These are phyloP conservation scores for Cercospora sesami DNA, from an alignment of 2,329 filamentous ascomycete genomes.

Conservation along the genomic window DNA sequence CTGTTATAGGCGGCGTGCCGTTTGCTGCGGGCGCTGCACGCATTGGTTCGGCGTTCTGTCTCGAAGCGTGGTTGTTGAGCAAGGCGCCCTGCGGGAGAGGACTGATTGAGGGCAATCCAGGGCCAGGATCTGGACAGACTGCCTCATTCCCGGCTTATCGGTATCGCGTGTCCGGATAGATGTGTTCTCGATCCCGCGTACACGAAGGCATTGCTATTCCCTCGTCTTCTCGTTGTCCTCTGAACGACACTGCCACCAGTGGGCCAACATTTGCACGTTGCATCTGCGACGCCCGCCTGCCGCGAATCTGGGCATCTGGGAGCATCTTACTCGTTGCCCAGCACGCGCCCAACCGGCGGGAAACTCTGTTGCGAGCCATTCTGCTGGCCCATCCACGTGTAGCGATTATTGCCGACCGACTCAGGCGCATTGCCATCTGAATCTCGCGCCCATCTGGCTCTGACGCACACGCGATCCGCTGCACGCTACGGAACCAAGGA, in stretches of 20 bases:
- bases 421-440: background rate
- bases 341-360: constrained; percentile 2
- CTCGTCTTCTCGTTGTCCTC: background rate
- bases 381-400: constrained; percentile 1
- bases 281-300: background rate
- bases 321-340: constrained; percentile 1
- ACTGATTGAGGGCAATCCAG: background rate
- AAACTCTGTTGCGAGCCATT: constrained; percentile 2
- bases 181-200: background rate
- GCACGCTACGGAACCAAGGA: background rate
- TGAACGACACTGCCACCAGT: background rate
- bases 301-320: background rate
- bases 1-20: background rate
- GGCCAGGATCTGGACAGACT: background rate
- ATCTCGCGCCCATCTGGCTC: background rate
- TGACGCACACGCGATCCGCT: background rate
- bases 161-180: background rate
- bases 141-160: background rate
- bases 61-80: background rate
- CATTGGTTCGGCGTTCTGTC: background rate
- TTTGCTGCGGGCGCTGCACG: background rate
- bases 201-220: background rate
- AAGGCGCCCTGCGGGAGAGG: background rate
- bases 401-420: constrained; percentile 2
- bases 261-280: background rate